phyloP scores from a whole-genome alignment of 306 rosid genomes.

The Vicia faba region DNA sequence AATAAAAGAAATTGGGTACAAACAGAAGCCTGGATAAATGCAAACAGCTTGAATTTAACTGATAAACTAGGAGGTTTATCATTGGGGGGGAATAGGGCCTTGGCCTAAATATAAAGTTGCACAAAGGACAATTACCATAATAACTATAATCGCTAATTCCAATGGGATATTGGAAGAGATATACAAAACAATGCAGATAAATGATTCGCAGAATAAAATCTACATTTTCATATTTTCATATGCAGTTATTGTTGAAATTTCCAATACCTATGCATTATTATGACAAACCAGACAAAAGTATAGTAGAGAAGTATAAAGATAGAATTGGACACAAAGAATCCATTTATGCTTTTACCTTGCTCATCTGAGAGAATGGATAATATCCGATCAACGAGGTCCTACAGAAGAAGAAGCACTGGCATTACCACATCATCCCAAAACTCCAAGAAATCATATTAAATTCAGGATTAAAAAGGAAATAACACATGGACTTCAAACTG shows the following conservation, averaged over 20 bases:
- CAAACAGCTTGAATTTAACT: slow-evolving; percentile 19
- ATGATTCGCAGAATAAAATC: background rate
- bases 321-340: slow-evolving; percentile 12
- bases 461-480: slow-evolving; percentile 18
- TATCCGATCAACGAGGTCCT: slow-evolving; percentile 92
- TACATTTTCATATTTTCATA: background rate
- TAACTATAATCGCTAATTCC: slow-evolving; percentile 4
- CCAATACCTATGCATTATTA: background rate
- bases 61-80: slow-evolving; percentile 1
- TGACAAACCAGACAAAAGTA: slow-evolving; percentile 25
- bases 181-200: slow-evolving; percentile 6
- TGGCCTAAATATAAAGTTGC: slow-evolving; percentile 16
- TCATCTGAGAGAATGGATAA: slow-evolving; percentile 72
- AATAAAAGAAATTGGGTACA: slow-evolving; percentile 9
- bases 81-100: background rate
- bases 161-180: slow-evolving; percentile 15
- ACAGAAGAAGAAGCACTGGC: slow-evolving; percentile 35
- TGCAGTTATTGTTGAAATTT: slow-evolving; percentile 10
- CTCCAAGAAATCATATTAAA: slow-evolving; percentile 29
- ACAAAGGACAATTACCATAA: background rate
- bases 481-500: slow-evolving; percentile 8
- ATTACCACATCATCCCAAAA: slow-evolving; percentile 32
- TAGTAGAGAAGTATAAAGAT: background rate
- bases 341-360: slow-evolving; percentile 57
- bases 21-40: slow-evolving; percentile 18